A percentile compares a stretch with the other conserved stretches of the same genome.
phyloP scores from a whole-genome alignment of 2,329 filamentous ascomycete genomes.

The Xylaria polymorpha region DNA sequence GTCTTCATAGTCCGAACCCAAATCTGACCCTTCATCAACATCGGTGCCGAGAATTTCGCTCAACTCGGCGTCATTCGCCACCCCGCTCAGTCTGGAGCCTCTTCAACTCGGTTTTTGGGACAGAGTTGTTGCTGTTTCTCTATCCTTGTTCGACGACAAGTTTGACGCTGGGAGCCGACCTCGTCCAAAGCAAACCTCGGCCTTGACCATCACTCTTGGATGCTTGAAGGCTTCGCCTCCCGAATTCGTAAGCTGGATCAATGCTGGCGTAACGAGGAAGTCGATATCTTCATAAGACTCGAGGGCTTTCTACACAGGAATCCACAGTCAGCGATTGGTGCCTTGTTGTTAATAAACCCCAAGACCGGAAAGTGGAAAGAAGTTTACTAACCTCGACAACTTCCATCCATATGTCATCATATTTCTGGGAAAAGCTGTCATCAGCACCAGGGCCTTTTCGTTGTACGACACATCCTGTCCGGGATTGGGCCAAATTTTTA shows the following conservation, averaged over 20 bases:
- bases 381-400: conserved; percentile 27
- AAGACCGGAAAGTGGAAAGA: too few species aligned
- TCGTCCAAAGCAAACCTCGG: conserved; percentile 27
- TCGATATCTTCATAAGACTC: conserved; percentile 10
- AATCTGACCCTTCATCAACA: background rate
- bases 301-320: conserved; percentile 8
- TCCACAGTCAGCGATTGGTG: too few species aligned
- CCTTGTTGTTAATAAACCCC: too few species aligned
- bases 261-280: conserved; percentile 24
- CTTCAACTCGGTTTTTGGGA: conserved; percentile 2
- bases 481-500: conserved; percentile 10
- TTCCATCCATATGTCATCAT: conserved; percentile 23
- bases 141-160: background rate
- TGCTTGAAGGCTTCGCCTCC: background rate
- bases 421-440: background rate
- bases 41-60: background rate
- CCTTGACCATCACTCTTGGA: conserved; percentile 18
- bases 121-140: background rate
- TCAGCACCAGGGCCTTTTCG: background rate
- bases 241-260: conserved; percentile 22
- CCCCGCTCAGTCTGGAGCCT: background rate
- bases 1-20: background rate
- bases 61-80: background rate
- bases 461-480: background rate
- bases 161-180: background rate